Evolutionary conservation across 345 rosid genomes (phyloP), one percentile per base, ranked within the genome.

Genomic region (Linum lewisii): DNA sequence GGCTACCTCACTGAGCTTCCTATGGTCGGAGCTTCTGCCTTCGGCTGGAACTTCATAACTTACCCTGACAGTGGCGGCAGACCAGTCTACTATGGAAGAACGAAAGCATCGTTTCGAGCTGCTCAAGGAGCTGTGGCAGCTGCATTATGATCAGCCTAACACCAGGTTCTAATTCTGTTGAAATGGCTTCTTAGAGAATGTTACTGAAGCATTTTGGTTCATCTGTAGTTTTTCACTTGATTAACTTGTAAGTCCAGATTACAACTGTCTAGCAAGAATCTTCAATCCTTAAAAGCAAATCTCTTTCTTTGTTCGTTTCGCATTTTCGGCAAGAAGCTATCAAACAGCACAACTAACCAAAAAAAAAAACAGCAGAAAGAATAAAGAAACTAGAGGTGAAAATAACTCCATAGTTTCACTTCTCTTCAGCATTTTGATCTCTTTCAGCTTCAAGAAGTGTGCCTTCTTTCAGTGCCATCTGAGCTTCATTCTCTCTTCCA

Each of bases 1-100:
- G 26, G 62, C 42, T 69, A 58, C 1, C 69, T 68, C 24, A 58
- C 77, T 3, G 52, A 63, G n/a, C 72, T 83, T 38, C n/a, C n/a
- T n/a, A 29, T 29, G 7, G 78, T 83, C n/a, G 99, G 97, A 20
- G 89, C 95, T 14, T 89, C 95, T 0, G 87, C 87, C 24, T 86
- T 87, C 64, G 99, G 95, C 50, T 93, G 99, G 99, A 87, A 93
- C 60, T 89, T 86, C 63, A 49, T 86, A 13, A 92, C 95, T 50
- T 75, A 54, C 69, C 45, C 80, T 1, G 25, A 29, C 34, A 29
- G 56, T 24, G 77, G 90, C 49, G 58, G 59, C 6, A 66, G 69
- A 53, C 78, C 86, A 14, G 71, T 74, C 26, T 89, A 83, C 70
- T 81, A 67, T 60, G 97, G 99, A 49, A 72, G 66, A 64, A 79